Conservation (phyloP, 1,139 yeast genomes). For the Trichomonascaceae sp. region DNA sequence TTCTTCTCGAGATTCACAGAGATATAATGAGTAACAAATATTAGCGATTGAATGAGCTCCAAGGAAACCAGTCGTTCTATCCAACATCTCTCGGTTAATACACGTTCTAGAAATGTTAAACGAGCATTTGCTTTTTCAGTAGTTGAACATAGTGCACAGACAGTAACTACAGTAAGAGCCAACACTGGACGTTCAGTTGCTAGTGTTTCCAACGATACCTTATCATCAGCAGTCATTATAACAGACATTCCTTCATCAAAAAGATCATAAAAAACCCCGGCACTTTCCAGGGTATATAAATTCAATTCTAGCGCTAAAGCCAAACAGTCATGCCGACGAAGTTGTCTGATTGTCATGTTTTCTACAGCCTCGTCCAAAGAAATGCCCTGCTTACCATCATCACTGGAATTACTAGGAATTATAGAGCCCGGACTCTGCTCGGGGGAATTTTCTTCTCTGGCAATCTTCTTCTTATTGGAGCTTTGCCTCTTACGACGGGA, state of each 20-base stretch:
- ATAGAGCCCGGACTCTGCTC: neutral
- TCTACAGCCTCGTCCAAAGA: neutral
- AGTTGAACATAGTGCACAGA: constrained; percentile 43
- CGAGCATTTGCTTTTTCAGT: constrained; percentile 37
- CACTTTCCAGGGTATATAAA: constrained; percentile 7
- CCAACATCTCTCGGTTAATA: constrained; percentile 34
- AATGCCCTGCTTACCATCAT: neutral
- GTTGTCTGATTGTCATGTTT: neutral
- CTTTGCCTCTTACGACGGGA: neutral
- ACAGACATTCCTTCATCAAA: constrained; percentile 1
- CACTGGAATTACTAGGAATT: neutral
- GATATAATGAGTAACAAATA: neutral
- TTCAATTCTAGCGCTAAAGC: constrained; percentile 7
- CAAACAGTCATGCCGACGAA: constrained; percentile 1
- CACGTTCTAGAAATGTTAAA: constrained; percentile 42
- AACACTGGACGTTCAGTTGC: constrained; percentile 41
- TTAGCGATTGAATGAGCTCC: constrained; percentile 1
- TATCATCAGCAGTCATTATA: neutral
- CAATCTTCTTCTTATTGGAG: neutral
- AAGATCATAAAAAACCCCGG: constrained; percentile 3
- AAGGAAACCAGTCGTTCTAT: neutral
- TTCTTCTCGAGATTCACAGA: neutral
- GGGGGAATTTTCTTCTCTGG: neutral
- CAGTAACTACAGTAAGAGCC: constrained; percentile 44
- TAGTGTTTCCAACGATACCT: constrained; percentile 35